phyloP scores from a whole-genome alignment of 306 rosid genomes.

The Arachis hypogaea region DNA sequence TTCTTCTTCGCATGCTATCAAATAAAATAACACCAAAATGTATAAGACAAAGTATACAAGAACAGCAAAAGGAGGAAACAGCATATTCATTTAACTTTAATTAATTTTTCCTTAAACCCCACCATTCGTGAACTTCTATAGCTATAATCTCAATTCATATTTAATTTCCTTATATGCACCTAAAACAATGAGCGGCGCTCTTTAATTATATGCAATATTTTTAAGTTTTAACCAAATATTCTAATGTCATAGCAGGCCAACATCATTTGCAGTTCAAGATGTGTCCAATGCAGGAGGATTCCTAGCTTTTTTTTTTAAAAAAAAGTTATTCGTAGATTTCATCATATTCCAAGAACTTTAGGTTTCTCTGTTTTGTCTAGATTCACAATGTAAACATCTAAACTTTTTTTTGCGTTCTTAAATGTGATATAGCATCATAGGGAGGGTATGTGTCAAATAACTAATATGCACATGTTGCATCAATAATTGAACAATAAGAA shows the following conservation, averaged over 20 bases:
- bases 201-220: conserved; percentile 15
- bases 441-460: neutral
- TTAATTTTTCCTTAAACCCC: conserved; percentile 31
- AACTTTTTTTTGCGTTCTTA: neutral
- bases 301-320: neutral
- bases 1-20: conserved; percentile 5
- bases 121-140: conserved; percentile 9
- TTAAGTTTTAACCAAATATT: neutral
- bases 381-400: conserved; percentile 13
- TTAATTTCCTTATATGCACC: neutral
- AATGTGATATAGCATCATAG: neutral
- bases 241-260: neutral
- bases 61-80: conserved; percentile 9
- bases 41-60: neutral
- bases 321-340: neutral
- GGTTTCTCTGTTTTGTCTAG: neutral
- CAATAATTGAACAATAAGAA: conserved; percentile 6
- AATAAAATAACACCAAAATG: conserved; percentile 10
- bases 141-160: neutral
- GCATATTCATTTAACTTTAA: neutral
- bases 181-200: neutral
- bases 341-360: neutral
- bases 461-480: neutral
- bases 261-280: neutral
- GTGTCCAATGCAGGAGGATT: conserved; percentile 3